Evolutionary conservation across 2,329 filamentous ascomycete genomes (phyloP).

Genomic region (Beauveria australis): DNA sequence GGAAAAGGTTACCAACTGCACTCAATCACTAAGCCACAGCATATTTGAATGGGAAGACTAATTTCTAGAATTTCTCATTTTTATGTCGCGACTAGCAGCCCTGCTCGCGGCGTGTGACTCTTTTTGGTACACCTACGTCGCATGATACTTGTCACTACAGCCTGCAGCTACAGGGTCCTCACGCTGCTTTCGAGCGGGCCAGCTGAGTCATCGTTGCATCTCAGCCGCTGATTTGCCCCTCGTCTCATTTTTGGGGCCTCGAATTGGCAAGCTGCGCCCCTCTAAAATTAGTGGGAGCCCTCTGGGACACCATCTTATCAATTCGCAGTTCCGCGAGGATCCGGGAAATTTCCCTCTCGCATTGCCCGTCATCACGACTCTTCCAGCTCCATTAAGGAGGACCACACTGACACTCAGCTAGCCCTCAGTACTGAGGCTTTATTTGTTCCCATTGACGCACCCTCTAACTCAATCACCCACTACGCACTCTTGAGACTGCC

Average conservation of each 20-base stretch:
- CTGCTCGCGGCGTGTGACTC: conserved; percentile 7
- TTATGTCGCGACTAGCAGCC: neutral
- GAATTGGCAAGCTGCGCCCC: conserved; percentile 6
- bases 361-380: neutral
- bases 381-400: neutral
- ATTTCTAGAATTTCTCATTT: neutral
- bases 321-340: neutral
- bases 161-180: neutral
- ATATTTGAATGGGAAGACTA: neutral
- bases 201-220: conserved; percentile 6
- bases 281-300: conserved; percentile 10
- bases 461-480: neutral
- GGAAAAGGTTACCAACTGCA: neutral
- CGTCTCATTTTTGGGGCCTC: neutral
- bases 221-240: conserved; percentile 7
- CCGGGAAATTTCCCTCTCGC: neutral
- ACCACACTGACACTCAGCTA: neutral
- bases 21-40: neutral
- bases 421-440: neutral
- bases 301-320: neutral
- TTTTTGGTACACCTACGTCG: neutral
- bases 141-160: neutral
- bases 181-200: too few species aligned
- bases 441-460: neutral
- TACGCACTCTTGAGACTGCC: neutral